Percentiles rank a stretch among this genome's conserved stretches.
phyloP scores from a whole-genome alignment of 2,329 filamentous ascomycete species.

The Gaeumannomyces sp. region DNA sequence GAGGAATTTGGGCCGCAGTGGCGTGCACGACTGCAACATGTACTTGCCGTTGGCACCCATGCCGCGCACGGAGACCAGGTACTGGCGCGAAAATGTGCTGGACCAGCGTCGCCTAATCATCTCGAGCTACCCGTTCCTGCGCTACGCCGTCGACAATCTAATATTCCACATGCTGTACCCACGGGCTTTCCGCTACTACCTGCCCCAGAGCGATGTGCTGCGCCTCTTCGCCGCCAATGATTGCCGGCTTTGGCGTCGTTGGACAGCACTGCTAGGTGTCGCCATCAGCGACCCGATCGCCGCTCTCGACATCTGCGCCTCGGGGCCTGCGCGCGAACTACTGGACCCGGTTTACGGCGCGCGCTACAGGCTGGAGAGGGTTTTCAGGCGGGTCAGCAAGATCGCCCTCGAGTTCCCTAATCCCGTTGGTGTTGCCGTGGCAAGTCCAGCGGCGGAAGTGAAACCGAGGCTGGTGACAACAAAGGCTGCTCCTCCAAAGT shows the following conservation, averaged over 20 bases:
- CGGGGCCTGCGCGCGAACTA: conserved; percentile 15
- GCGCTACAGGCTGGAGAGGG: conserved; percentile 23
- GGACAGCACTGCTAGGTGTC: conserved; percentile 24
- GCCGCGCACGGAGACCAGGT: conserved; percentile 11
- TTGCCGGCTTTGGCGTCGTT: conserved; percentile 27
- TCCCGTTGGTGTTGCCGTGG: background rate
- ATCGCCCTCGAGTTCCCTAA: conserved; percentile 8
- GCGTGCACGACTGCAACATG: background rate
- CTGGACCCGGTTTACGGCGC: conserved; percentile 26
- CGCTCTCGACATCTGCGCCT: conserved; percentile 17
- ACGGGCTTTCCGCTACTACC: conserved; percentile 23
- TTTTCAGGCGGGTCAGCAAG: conserved; percentile 21
- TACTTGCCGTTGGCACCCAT: conserved; percentile 3
- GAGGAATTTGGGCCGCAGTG: background rate
- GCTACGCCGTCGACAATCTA: conserved; percentile 26
- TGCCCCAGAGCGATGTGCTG: conserved; percentile 24
- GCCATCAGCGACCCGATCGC: conserved; percentile 15
- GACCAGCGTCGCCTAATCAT: conserved; percentile 23
- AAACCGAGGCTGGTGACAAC: background rate
- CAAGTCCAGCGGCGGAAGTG: background rate
- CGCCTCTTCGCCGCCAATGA: conserved; percentile 18
- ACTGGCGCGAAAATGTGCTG: conserved; percentile 15
- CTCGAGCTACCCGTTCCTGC: conserved; percentile 26
- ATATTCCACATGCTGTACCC: conserved; percentile 27
- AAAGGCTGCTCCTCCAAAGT: background rate